These are phyloP conservation scores for Amanita pseudoporphyria DNA, from an alignment of 768 basidiomycete species.

Conservation along the genomic window DNA sequence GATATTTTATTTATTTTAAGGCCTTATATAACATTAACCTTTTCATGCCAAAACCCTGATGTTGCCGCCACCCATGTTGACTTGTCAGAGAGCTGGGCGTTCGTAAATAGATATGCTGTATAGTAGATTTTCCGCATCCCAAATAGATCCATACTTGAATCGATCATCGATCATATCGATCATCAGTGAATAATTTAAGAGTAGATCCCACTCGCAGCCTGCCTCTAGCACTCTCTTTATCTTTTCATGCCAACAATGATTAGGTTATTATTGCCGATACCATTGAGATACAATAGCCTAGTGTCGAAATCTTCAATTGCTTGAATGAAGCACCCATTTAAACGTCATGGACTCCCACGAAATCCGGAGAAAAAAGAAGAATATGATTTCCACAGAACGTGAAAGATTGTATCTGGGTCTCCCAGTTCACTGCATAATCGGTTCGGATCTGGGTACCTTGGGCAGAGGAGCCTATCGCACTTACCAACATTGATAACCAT, in stretches of 20 bases:
- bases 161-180: too few relatives aligned
- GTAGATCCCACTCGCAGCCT: too few relatives aligned
- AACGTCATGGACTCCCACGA: conserved; percentile 65
- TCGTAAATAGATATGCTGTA: too few relatives aligned
- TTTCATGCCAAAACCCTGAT: too few relatives aligned
- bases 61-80: too few relatives aligned
- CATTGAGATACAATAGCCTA: conserved; percentile 46
- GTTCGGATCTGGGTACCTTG: conserved; percentile 19
- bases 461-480: conserved; percentile 14
- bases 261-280: conserved; percentile 30
- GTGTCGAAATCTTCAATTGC: conserved; percentile 71
- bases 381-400: conserved; percentile 52
- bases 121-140: too few relatives aligned
- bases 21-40: too few relatives aligned
- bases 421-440: conserved; percentile 69
- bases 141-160: too few relatives aligned
- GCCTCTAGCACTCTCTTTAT: conserved; percentile 48
- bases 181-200: too few relatives aligned
- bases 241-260: conserved; percentile 60
- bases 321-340: conserved; percentile 66
- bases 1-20: too few relatives aligned
- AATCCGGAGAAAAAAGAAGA: conserved; percentile 64
- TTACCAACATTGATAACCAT: conserved; percentile 69
- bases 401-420: conserved; percentile 55
- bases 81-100: too few relatives aligned